Base-by-base conservation (phyloP, 202 grass and related monocot species). In the Setaria viridis region DNA sequence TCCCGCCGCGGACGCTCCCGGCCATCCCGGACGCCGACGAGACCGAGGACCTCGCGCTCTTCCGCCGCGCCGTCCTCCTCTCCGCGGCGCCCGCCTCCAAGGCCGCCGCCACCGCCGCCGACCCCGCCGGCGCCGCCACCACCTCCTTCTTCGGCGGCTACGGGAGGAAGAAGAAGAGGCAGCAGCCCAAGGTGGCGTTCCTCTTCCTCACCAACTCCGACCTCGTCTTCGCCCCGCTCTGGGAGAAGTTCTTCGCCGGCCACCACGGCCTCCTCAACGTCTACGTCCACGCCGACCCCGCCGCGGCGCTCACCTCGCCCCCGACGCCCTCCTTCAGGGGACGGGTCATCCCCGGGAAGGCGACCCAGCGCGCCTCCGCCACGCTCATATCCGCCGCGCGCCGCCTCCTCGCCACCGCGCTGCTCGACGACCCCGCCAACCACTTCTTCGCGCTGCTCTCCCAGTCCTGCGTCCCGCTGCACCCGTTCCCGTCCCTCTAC, bases 131-230 rank as follows among this genome's bases (percentile, higher is more conserved):
- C 37, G 37, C 39, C 39, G 39, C 85, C 6, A 8, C 84, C 13
- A 1, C 70, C 16, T 73, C 73, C 43, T 50, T 81, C 55, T 72
- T 86, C 63, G 46, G 48, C 48, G 48, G 13, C 55, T 16, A 9
- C 65, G 5, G 7, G 64, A 8, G 7, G 64, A 39, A 1, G 65
- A 39, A 0, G 35, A 62, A 5, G 58, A 29, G 21, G 58, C 8
- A 11, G 58, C 58, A 62, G 10, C 84, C 20, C 21, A 94, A 90
- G 93, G 88, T 94, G 70, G 93, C 93, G 5, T 94, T 94, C 90
- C 82, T 94, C 55, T 94, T 94, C 87, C 90, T 94, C 62, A 94
- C 87, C 20, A 94, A 94, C 82, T 92, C 93, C n/a, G 90, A 92
- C 87, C 70, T 94, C 85, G 71, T 85, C 56, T 94, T 94, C 90